Percentiles rank a stretch among this genome's conserved stretches.
These are phyloP conservation scores for Cladosporium sp. DNA, from an alignment of 2,329 filamentous ascomycete genomes.

Conservation along the genomic window DNA sequence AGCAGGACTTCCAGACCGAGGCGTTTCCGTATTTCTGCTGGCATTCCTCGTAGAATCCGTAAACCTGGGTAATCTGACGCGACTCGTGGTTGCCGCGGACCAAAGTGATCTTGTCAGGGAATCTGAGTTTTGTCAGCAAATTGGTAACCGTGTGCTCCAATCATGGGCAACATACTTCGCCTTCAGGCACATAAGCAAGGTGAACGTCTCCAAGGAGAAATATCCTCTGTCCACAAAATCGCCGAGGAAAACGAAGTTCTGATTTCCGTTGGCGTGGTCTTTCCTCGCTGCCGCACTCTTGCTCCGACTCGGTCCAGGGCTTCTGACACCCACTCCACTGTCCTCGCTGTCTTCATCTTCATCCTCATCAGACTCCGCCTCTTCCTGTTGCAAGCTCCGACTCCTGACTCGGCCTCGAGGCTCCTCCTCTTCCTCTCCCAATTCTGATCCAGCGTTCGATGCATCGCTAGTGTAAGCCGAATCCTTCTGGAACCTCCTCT, in stretches of 20 bases:
- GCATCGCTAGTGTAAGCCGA: conserved; percentile 51
- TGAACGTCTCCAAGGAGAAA: conserved; percentile 70
- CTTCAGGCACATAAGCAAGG: conserved; percentile 67
- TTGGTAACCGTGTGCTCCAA: background rate
- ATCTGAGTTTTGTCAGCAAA: conserved; percentile 42
- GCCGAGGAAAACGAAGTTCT: conserved; percentile 69
- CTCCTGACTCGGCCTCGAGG: conserved; percentile 35
- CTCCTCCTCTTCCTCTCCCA: conserved; percentile 39
- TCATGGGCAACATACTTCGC: conserved; percentile 50
- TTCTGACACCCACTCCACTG: conserved; percentile 40
- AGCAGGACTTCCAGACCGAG: conserved; percentile 75
- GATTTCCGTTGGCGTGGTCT: conserved; percentile 51
- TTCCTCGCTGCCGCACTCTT: conserved; percentile 36
- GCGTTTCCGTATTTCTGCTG: conserved; percentile 74
- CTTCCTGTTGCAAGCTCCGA: conserved; percentile 31
- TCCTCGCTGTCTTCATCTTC: conserved; percentile 45
- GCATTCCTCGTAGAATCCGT: conserved; percentile 76
- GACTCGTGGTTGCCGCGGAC: conserved; percentile 74
- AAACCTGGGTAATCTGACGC: conserved; percentile 72
- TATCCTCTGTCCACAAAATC: conserved; percentile 73
- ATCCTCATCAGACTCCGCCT: conserved; percentile 47
- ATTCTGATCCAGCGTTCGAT: conserved; percentile 37
- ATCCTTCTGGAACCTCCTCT: conserved; percentile 49
- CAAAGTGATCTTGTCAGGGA: conserved; percentile 67
- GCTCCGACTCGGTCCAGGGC: conserved; percentile 31